Conservation (phyloP, 176 grass and related monocot genomes). For the Pharus latifolius region DNA sequence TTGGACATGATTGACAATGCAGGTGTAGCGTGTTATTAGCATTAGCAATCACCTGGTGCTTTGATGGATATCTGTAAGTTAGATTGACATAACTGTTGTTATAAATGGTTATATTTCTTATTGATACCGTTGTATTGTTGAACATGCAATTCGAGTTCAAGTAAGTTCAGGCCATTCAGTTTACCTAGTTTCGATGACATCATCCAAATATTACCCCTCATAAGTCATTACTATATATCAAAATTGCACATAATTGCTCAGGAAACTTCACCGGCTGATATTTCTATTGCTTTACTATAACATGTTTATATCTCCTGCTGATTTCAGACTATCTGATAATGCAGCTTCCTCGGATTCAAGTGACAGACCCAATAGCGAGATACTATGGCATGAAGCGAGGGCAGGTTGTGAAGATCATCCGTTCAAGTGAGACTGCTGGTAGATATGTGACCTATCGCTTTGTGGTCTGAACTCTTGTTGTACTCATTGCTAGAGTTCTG, state of each 20-base stretch:
- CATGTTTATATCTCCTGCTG: neutral
- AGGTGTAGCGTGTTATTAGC: too few species aligned
- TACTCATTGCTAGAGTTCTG: neutral
- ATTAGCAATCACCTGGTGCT: too few species aligned
- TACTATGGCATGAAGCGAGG: conserved; percentile 79
- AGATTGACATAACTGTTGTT: too few species aligned
- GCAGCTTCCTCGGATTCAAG: conserved; percentile 65
- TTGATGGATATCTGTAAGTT: too few species aligned
- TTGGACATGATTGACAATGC: too few species aligned
- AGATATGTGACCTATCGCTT: conserved; percentile 67
- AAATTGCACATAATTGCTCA: neutral
- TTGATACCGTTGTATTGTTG: too few species aligned
- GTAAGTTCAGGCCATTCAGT: too few species aligned
- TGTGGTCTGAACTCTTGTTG: conserved; percentile 45
- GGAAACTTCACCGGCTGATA: neutral
- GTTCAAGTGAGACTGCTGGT: conserved; percentile 55
- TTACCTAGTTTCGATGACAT: too few species aligned
- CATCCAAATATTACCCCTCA: too few species aligned
- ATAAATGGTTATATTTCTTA: too few species aligned
- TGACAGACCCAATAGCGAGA: conserved; percentile 69
- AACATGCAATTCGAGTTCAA: too few species aligned
- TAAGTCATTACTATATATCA: too few species aligned
- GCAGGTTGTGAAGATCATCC: conserved; percentile 71
- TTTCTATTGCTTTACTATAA: neutral
- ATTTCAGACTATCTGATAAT: neutral